Percentiles rank a stretch among this genome's conserved stretches.
Conservation (phyloP, 306 rosid genomes). For the Inga laurina region DNA sequence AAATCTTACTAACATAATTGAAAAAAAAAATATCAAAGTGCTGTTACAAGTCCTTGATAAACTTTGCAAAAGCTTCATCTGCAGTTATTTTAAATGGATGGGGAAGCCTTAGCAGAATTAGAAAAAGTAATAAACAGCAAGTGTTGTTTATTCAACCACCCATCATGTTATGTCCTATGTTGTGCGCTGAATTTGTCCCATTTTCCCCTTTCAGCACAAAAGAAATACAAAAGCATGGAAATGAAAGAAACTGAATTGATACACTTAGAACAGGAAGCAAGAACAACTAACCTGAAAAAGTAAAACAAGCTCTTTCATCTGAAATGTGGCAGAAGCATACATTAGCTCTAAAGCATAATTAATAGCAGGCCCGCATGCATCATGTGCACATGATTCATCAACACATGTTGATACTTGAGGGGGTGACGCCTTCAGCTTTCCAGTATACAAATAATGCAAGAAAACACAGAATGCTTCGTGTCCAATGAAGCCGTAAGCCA, state of each 20-base stretch:
- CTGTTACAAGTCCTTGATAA: neutral
- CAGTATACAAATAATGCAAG: slow-evolving; percentile 84
- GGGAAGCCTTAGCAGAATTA: neutral
- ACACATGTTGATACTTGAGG: slow-evolving; percentile 80
- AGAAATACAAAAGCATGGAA: neutral
- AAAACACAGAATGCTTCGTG: slow-evolving; percentile 67
- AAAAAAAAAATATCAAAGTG: neutral
- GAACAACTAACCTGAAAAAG: slow-evolving; percentile 70
- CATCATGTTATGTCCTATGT: neutral
- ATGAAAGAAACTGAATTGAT: slow-evolving; percentile 4
- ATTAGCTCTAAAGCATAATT: slow-evolving; percentile 79
- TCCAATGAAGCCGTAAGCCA: slow-evolving; percentile 68
- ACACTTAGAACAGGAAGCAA: slow-evolving; percentile 27
- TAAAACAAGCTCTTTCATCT: slow-evolving; percentile 80
- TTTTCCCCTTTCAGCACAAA: neutral
- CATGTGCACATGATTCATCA: slow-evolving; percentile 73
- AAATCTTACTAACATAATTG: neutral
- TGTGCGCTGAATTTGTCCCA: neutral
- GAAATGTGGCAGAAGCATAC: slow-evolving; percentile 85
- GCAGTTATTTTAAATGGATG: neutral
- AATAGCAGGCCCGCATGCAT: slow-evolving; percentile 85
- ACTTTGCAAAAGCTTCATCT: neutral
- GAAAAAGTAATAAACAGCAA: neutral
- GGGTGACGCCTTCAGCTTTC: slow-evolving; percentile 75
- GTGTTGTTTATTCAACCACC: neutral